These are phyloP conservation scores for Sarocladiaceae sp. DNA, from an alignment of 2,329 filamentous ascomycete genomes.

Conservation along the genomic window DNA sequence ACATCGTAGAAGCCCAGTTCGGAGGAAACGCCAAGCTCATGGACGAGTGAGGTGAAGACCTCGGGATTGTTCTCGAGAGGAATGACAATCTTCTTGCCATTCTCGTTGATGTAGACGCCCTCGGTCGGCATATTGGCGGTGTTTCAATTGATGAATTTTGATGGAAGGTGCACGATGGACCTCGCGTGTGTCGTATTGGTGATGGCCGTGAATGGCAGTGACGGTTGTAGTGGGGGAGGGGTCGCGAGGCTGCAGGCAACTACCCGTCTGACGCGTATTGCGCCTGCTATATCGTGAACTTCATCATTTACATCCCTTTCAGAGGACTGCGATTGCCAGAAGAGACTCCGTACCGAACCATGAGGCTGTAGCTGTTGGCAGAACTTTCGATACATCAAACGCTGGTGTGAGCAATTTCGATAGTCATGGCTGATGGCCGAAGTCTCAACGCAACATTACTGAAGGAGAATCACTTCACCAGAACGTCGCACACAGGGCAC, in stretches of 20 bases:
- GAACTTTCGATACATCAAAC: too few relatives aligned
- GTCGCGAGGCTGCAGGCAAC: background rate
- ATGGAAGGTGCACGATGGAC: background rate
- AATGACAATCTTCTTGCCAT: conserved; percentile 31
- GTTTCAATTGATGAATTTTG: background rate
- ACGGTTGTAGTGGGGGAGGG: background rate
- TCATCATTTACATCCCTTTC: too few relatives aligned
- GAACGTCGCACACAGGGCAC: too few relatives aligned
- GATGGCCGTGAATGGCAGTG: conserved; percentile 23
- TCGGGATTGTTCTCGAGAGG: conserved; percentile 63
- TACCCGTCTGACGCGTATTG: background rate
- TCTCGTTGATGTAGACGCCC: conserved; percentile 23
- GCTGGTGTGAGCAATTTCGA: too few relatives aligned
- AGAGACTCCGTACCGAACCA: too few relatives aligned
- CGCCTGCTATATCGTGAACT: background rate
- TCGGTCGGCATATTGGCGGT: conserved; percentile 22
- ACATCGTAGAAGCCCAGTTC: conserved; percentile 75
- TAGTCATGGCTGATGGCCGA: too few relatives aligned
- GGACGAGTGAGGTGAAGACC: conserved; percentile 69
- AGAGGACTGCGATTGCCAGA: too few relatives aligned
- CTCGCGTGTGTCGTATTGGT: conserved; percentile 17
- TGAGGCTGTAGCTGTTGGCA: too few relatives aligned
- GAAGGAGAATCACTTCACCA: too few relatives aligned
- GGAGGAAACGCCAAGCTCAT: conserved; percentile 65
- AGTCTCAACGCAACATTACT: too few relatives aligned